A percentile compares a stretch with the other conserved stretches of the same genome.
phyloP scores from a whole-genome alignment of 2,329 filamentous ascomycete genomes.

The Pezicula radicicola region DNA sequence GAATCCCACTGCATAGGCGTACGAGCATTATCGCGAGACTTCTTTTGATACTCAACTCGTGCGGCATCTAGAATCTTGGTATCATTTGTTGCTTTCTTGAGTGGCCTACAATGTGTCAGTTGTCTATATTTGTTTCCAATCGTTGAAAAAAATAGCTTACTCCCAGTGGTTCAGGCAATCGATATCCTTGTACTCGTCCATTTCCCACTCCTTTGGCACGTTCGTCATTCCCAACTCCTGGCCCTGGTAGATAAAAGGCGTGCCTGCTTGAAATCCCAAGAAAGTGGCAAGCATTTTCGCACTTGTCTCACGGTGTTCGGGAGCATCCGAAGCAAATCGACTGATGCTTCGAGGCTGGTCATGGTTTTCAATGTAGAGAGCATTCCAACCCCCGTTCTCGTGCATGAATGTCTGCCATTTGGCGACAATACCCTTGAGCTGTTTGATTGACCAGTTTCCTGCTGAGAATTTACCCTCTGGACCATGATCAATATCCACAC shows the following conservation, averaged over 20 bases:
- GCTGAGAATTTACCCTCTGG: constrained; percentile 41
- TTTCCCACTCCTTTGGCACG: constrained; percentile 52
- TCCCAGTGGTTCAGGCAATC: constrained; percentile 52
- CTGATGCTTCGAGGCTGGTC: constrained; percentile 51
- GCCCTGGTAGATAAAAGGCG: constrained; percentile 57
- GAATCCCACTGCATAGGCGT: constrained; percentile 70
- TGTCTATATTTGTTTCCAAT: constrained; percentile 19
- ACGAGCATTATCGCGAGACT: constrained; percentile 66
- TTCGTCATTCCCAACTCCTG: constrained; percentile 60
- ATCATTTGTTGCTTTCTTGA: constrained; percentile 30
- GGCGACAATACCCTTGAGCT: constrained; percentile 42
- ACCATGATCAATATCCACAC: constrained; percentile 48
- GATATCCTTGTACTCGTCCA: constrained; percentile 68
- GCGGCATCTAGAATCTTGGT: constrained; percentile 34
- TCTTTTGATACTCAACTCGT: constrained; percentile 50
- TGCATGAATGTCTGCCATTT: constrained; percentile 51
- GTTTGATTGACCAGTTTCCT: constrained; percentile 31
- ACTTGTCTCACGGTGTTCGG: constrained; percentile 36
- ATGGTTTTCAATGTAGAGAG: constrained; percentile 56
- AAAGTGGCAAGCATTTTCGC: constrained; percentile 54
- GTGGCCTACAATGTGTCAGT: constrained; percentile 22
- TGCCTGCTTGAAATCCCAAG: constrained; percentile 47
- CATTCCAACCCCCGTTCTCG: constrained; percentile 52
- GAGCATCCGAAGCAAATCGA: constrained; percentile 39
- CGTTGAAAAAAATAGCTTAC: constrained; percentile 8